A percentile compares a stretch with the other conserved stretches of the same genome.
phyloP scores from a whole-genome alignment of 1,139 yeast genomes.

The Petasospora rhodanensis region DNA sequence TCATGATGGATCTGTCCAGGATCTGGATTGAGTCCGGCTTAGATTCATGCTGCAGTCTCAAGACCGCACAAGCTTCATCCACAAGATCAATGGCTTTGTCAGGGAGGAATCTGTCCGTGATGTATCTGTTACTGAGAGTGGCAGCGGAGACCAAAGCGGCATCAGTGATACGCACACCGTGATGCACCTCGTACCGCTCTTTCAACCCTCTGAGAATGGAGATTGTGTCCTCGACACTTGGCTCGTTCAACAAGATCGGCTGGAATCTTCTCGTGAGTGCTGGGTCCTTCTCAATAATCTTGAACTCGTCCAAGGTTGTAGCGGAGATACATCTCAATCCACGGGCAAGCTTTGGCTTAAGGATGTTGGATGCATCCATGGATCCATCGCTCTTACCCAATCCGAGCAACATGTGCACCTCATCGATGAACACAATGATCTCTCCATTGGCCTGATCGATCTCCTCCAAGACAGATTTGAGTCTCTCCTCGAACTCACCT shows the following conservation, averaged over 20 bases:
- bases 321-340: slow-evolving; percentile 97
- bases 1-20: slow-evolving; percentile 85
- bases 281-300: slow-evolving; percentile 88
- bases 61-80: slow-evolving; percentile 95
- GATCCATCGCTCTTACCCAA: slow-evolving; percentile 94
- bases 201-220: slow-evolving; percentile 90
- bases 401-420: slow-evolving; percentile 85
- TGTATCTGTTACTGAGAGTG: slow-evolving; percentile 81
- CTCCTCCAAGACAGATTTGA: slow-evolving; percentile 80
- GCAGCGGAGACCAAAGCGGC: slow-evolving; percentile 94
- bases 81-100: slow-evolving; percentile 96
- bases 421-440: slow-evolving; percentile 85
- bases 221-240: slow-evolving; percentile 88
- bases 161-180: slow-evolving; percentile 95
- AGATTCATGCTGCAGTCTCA: slow-evolving; percentile 91
- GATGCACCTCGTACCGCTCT: slow-evolving; percentile 94
- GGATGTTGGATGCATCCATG: slow-evolving; percentile 88
- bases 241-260: slow-evolving; percentile 82
- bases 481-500: slow-evolving; percentile 92
- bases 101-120: slow-evolving; percentile 86
- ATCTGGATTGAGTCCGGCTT: slow-evolving; percentile 93
- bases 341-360: slow-evolving; percentile 92
- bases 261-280: slow-evolving; percentile 91
- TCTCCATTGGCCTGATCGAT: slow-evolving; percentile 78
- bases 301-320: slow-evolving; percentile 85